Evolutionary conservation across 768 basidiomycete species (phyloP).

Genomic region (Boletus rex-veris): DNA sequence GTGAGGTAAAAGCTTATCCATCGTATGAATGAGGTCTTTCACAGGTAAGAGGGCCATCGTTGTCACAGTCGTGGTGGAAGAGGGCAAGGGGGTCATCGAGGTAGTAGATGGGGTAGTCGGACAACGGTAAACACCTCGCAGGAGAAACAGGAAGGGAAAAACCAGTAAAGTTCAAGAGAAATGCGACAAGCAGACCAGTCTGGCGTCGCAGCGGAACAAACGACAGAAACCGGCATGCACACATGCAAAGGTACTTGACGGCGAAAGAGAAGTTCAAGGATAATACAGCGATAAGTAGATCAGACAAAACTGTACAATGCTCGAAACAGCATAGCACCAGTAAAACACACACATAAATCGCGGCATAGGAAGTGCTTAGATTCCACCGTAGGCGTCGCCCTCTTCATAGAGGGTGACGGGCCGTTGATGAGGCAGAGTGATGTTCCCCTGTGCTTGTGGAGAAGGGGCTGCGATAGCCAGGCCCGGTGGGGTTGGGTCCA

Average conservation of each 20-base stretch:
- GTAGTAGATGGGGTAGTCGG: conserved; percentile 1
- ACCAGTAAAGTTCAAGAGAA: neutral
- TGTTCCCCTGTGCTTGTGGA: conserved; percentile 8
- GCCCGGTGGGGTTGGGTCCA: conserved; percentile 18
- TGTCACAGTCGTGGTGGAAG: neutral
- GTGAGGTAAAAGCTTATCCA: conserved; percentile 26
- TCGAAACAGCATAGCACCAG: conserved; percentile 8
- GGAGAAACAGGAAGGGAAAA: neutral
- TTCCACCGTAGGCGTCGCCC: conserved; percentile 68
- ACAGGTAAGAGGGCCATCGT: conserved; percentile 6
- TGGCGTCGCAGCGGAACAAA: conserved; percentile 21
- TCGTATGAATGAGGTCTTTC: conserved; percentile 16
- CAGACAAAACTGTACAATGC: conserved; percentile 19
- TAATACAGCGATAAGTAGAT: conserved; percentile 25
- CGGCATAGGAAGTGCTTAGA: conserved; percentile 35
- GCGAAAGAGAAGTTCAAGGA: conserved; percentile 9
- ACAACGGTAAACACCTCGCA: conserved; percentile 6
- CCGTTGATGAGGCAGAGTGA: conserved; percentile 30
- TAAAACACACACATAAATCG: conserved; percentile 3
- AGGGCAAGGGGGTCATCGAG: neutral
- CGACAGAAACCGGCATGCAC: conserved; percentile 24
- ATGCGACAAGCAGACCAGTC: conserved; percentile 28
- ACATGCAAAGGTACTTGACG: neutral
- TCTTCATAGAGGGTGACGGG: conserved; percentile 54
- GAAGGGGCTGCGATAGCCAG: conserved; percentile 7